phyloP scores from a whole-genome alignment of 2,329 filamentous ascomycete species.

The Aspergillus flavus region DNA sequence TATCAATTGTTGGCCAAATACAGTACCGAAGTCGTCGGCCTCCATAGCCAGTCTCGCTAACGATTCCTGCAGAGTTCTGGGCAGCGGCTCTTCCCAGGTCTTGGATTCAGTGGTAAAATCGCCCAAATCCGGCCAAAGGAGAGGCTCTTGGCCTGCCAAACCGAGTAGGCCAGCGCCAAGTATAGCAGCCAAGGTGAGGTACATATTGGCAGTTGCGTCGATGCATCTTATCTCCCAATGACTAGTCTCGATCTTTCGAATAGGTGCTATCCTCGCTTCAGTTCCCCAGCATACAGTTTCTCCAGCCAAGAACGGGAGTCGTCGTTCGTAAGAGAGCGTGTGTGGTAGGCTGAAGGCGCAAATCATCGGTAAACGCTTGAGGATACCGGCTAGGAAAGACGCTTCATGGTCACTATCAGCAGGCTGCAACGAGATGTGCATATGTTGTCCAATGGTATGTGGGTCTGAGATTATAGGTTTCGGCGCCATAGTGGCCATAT shows the following conservation, averaged over 20 bases:
- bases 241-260: constrained; percentile 23
- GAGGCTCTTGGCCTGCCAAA: constrained; percentile 13
- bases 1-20: neutral
- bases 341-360: neutral
- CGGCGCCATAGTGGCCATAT: constrained; percentile 22
- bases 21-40: neutral
- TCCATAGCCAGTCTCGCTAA: neutral
- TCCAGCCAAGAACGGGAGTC: constrained; percentile 9
- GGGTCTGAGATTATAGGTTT: constrained; percentile 10
- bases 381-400: neutral
- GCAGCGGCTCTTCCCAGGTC: neutral
- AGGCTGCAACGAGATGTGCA: constrained; percentile 21
- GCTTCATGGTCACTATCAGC: constrained; percentile 5
- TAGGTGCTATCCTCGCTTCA: constrained; percentile 16
- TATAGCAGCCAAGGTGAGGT: constrained; percentile 20
- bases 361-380: neutral
- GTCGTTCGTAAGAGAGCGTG: neutral
- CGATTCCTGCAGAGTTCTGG: neutral
- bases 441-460: constrained; percentile 18
- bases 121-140: constrained; percentile 13
- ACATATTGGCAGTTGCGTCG: constrained; percentile 29
- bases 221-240: constrained; percentile 27
- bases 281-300: constrained; percentile 22
- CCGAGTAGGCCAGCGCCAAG: constrained; percentile 19
- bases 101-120: neutral